Conservation (phyloP, 2,329 filamentous ascomycete species). For the Talaromyces sp. region DNA sequence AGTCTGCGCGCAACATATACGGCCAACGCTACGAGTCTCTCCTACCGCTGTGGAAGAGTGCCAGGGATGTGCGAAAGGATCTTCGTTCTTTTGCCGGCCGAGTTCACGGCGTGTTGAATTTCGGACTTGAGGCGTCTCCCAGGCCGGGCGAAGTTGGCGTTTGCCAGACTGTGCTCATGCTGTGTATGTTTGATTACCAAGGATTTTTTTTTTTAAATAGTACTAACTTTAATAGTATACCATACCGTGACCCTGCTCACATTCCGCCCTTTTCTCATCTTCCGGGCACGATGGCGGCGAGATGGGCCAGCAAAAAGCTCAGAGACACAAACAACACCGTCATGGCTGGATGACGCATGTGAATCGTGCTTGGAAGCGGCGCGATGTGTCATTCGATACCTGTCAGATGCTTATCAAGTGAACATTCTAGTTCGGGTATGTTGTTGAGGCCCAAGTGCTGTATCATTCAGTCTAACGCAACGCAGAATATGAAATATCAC, state of each 20-base stretch:
- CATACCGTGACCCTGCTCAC: conserved; percentile 40
- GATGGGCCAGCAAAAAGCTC: conserved; percentile 14
- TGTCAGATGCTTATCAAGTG: conserved; percentile 34
- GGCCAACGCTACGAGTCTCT: conserved; percentile 36
- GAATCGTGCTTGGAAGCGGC: conserved; percentile 38
- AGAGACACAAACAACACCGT: conserved; percentile 19
- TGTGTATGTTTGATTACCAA: conserved; percentile 24
- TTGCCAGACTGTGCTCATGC: conserved; percentile 35
- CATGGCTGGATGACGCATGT: conserved; percentile 42
- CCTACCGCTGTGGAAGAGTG: conserved; percentile 32
- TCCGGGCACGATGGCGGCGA: conserved; percentile 37
- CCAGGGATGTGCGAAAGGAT: conserved; percentile 27
- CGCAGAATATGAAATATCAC: conserved; percentile 41
- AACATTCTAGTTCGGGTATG: conserved; percentile 38
- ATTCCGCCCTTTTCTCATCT: conserved; percentile 41
- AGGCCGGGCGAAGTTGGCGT: conserved; percentile 37
- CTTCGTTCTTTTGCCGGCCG: conserved; percentile 22
- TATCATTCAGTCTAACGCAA: background rate
- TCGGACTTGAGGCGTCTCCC: conserved; percentile 30
- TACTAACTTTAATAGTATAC: conserved; percentile 29
- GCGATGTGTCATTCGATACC: conserved; percentile 35
- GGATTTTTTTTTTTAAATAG: background rate
- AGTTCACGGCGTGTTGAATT: conserved; percentile 24
- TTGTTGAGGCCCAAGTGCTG: background rate
- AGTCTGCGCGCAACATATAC: conserved; percentile 38